Conservation (phyloP, 352 stramenopile species). For the Globisporangium heterothallicum region DNA sequence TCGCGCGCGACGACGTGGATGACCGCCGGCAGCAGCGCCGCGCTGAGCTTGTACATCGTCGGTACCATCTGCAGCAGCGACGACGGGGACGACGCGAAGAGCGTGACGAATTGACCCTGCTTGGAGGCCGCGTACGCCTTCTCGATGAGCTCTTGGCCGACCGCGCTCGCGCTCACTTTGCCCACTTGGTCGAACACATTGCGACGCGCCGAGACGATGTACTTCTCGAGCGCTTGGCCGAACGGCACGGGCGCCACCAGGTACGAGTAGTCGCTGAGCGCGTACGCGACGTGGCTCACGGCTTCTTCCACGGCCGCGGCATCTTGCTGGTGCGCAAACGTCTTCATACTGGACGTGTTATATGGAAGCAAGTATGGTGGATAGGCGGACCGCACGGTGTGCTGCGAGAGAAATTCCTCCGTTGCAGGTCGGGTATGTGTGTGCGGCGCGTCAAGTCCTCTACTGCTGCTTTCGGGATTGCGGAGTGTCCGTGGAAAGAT, state of each 20-base stretch:
- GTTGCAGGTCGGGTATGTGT: background rate
- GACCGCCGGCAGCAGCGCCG: conserved; percentile 75
- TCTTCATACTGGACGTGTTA: background rate
- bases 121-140: conserved; percentile 53
- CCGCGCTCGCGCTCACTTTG: conserved; percentile 39
- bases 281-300: conserved; percentile 76
- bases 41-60: conserved; percentile 93
- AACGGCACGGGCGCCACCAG: conserved; percentile 64
- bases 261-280: conserved; percentile 72
- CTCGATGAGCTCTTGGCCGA: conserved; percentile 61
- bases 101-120: conserved; percentile 83
- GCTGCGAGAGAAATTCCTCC: background rate
- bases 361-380: background rate
- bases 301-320: conserved; percentile 52
- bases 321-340: background rate
- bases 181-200: conserved; percentile 81
- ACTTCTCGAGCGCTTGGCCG: conserved; percentile 54
- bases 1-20: conserved; percentile 90
- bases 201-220: conserved; percentile 61
- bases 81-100: conserved; percentile 84
- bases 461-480: conserved; percentile 4
- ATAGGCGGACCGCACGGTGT: background rate
- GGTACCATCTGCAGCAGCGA: conserved; percentile 90
- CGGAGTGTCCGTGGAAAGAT: background rate
- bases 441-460: conserved; percentile 3